Percentiles rank a stretch among this genome's conserved stretches.
Evolutionary conservation across 495 filamentous ascomycete genomes (phyloP).

Genomic region (Niebla homalea): DNA sequence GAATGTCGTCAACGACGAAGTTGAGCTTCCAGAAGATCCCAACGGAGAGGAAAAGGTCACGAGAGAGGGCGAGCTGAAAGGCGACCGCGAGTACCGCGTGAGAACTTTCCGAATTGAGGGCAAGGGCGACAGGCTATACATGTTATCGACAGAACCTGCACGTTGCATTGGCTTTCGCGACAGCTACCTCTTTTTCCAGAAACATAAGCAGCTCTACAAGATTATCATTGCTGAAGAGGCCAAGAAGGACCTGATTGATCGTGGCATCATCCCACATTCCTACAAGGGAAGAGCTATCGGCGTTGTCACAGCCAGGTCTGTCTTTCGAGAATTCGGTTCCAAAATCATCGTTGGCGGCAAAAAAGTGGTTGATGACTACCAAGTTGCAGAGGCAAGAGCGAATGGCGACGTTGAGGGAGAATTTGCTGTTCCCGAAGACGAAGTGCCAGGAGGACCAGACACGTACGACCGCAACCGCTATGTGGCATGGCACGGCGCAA

Average conservation of each 20-base stretch:
- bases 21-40: conserved; percentile 71
- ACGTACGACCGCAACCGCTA: conserved; percentile 90
- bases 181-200: conserved; percentile 96
- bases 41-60: conserved; percentile 91
- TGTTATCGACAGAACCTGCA: conserved; percentile 94
- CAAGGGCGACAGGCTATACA: conserved; percentile 79
- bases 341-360: conserved; percentile 84
- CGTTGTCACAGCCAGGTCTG: conserved; percentile 89
- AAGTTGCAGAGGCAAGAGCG: conserved; percentile 60
- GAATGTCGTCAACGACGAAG: conserved; percentile 84
- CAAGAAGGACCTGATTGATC: conserved; percentile 85
- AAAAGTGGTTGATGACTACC: conserved; percentile 80
- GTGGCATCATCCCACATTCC: conserved; percentile 86
- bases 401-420: conserved; percentile 82
- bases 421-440: conserved; percentile 74
- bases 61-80: conserved; percentile 66
- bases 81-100: conserved; percentile 81
- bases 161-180: conserved; percentile 94
- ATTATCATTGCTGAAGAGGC: conserved; percentile 89
- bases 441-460: conserved; percentile 54
- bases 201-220: conserved; percentile 87
- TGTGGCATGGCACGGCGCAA: conserved; percentile 95
- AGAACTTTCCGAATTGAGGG: conserved; percentile 81
- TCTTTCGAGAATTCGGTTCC: conserved; percentile 92
- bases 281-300: conserved; percentile 98